Base-by-base conservation (phyloP, 768 basidiomycete genomes). In the Serendipita sp. region DNA sequence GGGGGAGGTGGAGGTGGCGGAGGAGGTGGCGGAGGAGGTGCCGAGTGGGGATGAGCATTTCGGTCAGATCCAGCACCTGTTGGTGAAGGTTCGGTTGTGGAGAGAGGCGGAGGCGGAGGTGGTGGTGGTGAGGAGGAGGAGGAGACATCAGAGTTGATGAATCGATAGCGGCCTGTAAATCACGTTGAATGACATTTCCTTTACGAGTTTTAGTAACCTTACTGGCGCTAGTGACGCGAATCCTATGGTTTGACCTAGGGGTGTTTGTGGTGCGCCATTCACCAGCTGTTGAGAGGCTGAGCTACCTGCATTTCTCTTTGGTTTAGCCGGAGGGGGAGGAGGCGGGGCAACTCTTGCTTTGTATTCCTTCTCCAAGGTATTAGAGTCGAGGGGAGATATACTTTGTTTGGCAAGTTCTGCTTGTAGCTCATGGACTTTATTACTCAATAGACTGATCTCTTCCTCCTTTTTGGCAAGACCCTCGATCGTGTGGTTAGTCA, bases 401-500 rank as follows among this genome's bases (percentile, higher is more conserved):
- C 18, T 27, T 36, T 48, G 36, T 40, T 77, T 75, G 18, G 74
- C 71, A 3, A 86, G 73, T 68, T 86, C 77, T 11, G 71, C 70
- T 66, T 73, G 76, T 1, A 72, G 66, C 0, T 29, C 23, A 10
- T 65, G 67, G 5, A 74, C 66, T 44, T 70, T 67, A 8, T 48
- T 63, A 40, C 69, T 68, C 29, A 94, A 77, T 8, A 73, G 66
- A 2, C 70, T 69, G 43, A 90, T 84, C 68, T 85, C 81, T 16
- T 81, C 78, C 52, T 91, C 88, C 68, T 86, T 87, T 69, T 81
- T 77, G 0, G 81, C 78, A 48, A 90, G 71, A 33, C 78, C 80
- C 63, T 88, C 86, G 37, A 94, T 83, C 1, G 84, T 80, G 37
- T 80, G 81, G n/a, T 77, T 78, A 0, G 84, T 88, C 67, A 94